Conservation (phyloP, 2,329 filamentous ascomycete genomes). For the Anthostomella pinea region DNA sequence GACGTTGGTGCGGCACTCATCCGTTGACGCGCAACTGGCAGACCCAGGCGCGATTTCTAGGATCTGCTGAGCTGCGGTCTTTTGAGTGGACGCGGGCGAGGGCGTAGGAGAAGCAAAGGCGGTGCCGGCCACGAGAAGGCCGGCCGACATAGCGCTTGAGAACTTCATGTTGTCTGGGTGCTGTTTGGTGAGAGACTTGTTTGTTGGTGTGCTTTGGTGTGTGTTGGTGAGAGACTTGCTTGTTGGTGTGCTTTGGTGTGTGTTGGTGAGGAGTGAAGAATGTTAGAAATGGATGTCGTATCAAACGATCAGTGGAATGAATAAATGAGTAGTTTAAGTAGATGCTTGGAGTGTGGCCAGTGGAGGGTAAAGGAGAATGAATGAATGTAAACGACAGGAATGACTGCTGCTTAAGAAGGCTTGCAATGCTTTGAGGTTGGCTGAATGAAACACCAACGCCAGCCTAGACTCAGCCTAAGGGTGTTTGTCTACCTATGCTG, state of each 20-base stretch:
- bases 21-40: conserved; percentile 47
- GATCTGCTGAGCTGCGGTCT: conserved; percentile 40
- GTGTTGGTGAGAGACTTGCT: conserved; percentile 20
- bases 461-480: no score
- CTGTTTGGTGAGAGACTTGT: conserved; percentile 2
- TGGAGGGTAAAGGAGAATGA: no score
- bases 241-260: conserved; percentile 1
- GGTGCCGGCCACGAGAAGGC: conserved; percentile 24
- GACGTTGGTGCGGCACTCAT: conserved; percentile 64
- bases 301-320: conserved; percentile 13
- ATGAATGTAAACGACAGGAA: no score
- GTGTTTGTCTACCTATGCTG: no score
- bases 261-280: conserved; percentile 1
- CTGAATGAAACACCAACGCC: no score
- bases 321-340: no score
- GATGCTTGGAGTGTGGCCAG: no score
- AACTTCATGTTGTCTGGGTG: conserved; percentile 27
- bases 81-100: conserved; percentile 7
- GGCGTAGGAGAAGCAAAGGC: conserved; percentile 14
- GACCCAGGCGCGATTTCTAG: conserved; percentile 53
- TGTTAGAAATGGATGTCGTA: conserved; percentile 5
- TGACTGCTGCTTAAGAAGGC: no score
- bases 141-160: conserved; percentile 19
- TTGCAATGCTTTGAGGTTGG: no score
- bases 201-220: conserved; percentile 5